These are phyloP conservation scores for Marchantia paleacea DNA, from an alignment of 225 moss, liverwort and hornwort genomes.

Conservation along the genomic window DNA sequence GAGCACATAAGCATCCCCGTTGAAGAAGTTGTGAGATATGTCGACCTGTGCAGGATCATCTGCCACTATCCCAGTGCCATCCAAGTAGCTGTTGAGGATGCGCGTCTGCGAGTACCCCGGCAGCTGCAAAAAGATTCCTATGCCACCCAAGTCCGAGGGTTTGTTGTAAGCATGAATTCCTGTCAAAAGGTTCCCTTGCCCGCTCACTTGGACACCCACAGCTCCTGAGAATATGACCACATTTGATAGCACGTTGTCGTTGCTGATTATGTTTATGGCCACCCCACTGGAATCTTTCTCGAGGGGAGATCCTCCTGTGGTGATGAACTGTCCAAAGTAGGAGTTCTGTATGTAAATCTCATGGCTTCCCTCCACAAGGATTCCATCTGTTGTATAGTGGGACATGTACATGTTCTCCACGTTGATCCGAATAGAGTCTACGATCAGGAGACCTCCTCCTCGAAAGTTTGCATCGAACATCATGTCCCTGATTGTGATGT, in stretches of 20 bases:
- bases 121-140: slow-evolving; percentile 62
- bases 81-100: slow-evolving; percentile 64
- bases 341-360: slow-evolving; percentile 63
- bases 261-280: slow-evolving; percentile 63
- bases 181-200: slow-evolving; percentile 58
- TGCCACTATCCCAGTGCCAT: slow-evolving; percentile 63
- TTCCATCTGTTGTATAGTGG: slow-evolving; percentile 61
- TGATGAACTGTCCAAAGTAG: slow-evolving; percentile 67
- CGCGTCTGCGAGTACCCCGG: slow-evolving; percentile 76
- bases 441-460: slow-evolving; percentile 70
- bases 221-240: slow-evolving; percentile 71
- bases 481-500: slow-evolving; percentile 60
- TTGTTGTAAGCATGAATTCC: slow-evolving; percentile 74
- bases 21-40: slow-evolving; percentile 58
- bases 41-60: slow-evolving; percentile 70
- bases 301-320: slow-evolving; percentile 41
- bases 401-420: slow-evolving; percentile 63
- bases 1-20: slow-evolving; percentile 63
- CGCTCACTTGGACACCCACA: slow-evolving; percentile 56
- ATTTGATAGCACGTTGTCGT: slow-evolving; percentile 57
- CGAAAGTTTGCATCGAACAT: slow-evolving; percentile 63
- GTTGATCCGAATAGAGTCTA: slow-evolving; percentile 62
- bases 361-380: slow-evolving; percentile 64
- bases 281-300: slow-evolving; percentile 59
- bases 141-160: slow-evolving; percentile 49